Percentiles rank a stretch among this genome's conserved stretches.
phyloP scores from a whole-genome alignment of 345 rosid species.

The Linum lewisii region DNA sequence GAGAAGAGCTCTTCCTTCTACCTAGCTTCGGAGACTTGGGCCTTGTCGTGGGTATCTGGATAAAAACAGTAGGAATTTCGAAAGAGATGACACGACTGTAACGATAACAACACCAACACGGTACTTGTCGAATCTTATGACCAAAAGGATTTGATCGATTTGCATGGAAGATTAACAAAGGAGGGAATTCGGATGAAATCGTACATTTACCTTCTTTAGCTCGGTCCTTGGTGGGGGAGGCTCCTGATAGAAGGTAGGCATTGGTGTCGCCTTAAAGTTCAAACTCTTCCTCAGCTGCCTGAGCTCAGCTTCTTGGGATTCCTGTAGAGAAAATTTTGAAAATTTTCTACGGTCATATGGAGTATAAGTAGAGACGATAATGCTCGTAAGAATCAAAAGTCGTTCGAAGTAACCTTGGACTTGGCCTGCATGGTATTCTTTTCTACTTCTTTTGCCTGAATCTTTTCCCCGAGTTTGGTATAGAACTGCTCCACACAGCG shows the following conservation, averaged over 20 bases:
- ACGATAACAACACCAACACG: too few relatives aligned
- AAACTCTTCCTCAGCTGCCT: slow-evolving; percentile 83
- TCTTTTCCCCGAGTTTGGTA: slow-evolving; percentile 91
- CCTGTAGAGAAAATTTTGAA: slow-evolving; percentile 34
- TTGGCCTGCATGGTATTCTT: slow-evolving; percentile 71
- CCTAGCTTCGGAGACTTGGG: slow-evolving; percentile 98
- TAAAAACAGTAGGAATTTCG: slow-evolving; percentile 4
- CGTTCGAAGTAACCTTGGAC: slow-evolving; percentile 54
- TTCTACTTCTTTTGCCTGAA: slow-evolving; percentile 88
- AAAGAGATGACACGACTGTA: too few relatives aligned
- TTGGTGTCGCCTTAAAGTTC: slow-evolving; percentile 92
- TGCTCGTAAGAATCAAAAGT: not conserved
- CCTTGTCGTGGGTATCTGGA: slow-evolving; percentile 86
- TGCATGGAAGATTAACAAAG: not conserved
- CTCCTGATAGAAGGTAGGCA: slow-evolving; percentile 97
- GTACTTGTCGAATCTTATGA: too few relatives aligned
- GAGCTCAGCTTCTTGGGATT: slow-evolving; percentile 94
- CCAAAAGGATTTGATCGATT: too few relatives aligned
- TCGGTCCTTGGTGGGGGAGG: slow-evolving; percentile 79
- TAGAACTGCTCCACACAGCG: slow-evolving; percentile 52
- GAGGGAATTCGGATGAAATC: too few relatives aligned
- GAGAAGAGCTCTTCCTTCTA: slow-evolving; percentile 47
- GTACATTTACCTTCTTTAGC: slow-evolving; percentile 67
- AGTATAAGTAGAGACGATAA: slow-evolving; percentile 2
- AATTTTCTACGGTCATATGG: slow-evolving; percentile 2